Evolutionary conservation across 2,329 filamentous ascomycete species (phyloP), one percentile per base, ranked within the genome.

Genomic region (Penicillium frequentans): DNA sequence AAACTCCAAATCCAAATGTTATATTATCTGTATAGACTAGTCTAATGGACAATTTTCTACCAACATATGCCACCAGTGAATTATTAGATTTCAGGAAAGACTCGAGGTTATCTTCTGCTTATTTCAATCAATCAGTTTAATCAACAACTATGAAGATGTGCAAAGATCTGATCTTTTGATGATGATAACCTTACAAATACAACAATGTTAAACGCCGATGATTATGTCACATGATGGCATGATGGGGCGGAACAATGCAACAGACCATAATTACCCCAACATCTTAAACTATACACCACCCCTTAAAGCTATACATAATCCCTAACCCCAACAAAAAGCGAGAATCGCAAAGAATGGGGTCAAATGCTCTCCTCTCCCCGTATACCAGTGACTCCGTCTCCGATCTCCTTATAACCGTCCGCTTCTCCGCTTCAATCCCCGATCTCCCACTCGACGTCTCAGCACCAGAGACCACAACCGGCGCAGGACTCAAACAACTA

Each of bases 371-470:
- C 35, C 43, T 63, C 39, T 46, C 64, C 27, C 49, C 62, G 21
- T 49, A 66, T 26, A 26, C 46, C 31, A 52, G 37, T 35, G 58
- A 64, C 31, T 14, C 48, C 13, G 47, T 52, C 19, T 56, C 68
- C 23, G 57, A 63, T 14, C 82, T 96, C 55, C 86, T 89, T 68
- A 82, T 98, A 46, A 93, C 90, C 37, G 88, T 98, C 73, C 92
- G 93, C 74, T 98, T 99, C 83, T 91, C 91, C 52, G 87, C 88
- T 58, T 87, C 91, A 1, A 84, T 93, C 56, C 88, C 91, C 16
- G 95, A 98, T 73, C 84, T 97, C 39, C 84, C 88, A 42, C 84
- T 98, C 58, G 86, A 91, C 68, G 86, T 98, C 68, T 74, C 85
- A 49, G 78, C 81, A 6, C 90, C 93, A 0, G 75, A 81, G 48